phyloP scores from a whole-genome alignment of 257 asterid genomes.

The Cordia subcordata region DNA sequence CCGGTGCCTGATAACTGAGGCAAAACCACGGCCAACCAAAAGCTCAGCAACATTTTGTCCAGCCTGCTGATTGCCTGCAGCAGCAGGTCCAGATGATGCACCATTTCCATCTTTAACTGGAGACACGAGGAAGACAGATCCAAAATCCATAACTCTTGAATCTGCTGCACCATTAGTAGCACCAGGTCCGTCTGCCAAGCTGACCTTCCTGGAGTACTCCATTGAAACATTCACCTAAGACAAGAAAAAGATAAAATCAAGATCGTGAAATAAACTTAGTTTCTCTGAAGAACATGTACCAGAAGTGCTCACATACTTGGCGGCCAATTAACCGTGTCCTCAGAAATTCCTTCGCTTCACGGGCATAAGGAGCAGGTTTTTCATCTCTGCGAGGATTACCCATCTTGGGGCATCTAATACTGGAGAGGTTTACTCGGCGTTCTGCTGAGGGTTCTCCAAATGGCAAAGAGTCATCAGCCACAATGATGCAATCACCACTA shows the following conservation, averaged over 20 bases:
- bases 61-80: slow-evolving; percentile 38
- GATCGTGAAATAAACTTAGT: not conserved
- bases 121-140: slow-evolving; percentile 57
- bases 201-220: slow-evolving; percentile 81
- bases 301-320: slow-evolving; percentile 35
- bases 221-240: slow-evolving; percentile 71
- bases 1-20: slow-evolving; percentile 74
- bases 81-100: slow-evolving; percentile 34
- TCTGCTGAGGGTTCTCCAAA: slow-evolving; percentile 83
- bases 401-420: slow-evolving; percentile 78
- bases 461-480: slow-evolving; percentile 76
- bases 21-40: slow-evolving; percentile 72
- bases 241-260: slow-evolving; percentile 13
- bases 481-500: slow-evolving; percentile 67
- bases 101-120: slow-evolving; percentile 57
- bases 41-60: slow-evolving; percentile 69
- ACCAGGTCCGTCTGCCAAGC: slow-evolving; percentile 49
- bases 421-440: slow-evolving; percentile 74
- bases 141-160: slow-evolving; percentile 74
- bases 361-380: slow-evolving; percentile 76
- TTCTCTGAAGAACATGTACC: not conserved
- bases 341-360: slow-evolving; percentile 78
- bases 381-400: slow-evolving; percentile 75
- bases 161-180: slow-evolving; percentile 42
- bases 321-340: slow-evolving; percentile 72